phyloP scores from a whole-genome alignment of 2,329 filamentous ascomycete genomes.

The Apiospora rasikravindrae region DNA sequence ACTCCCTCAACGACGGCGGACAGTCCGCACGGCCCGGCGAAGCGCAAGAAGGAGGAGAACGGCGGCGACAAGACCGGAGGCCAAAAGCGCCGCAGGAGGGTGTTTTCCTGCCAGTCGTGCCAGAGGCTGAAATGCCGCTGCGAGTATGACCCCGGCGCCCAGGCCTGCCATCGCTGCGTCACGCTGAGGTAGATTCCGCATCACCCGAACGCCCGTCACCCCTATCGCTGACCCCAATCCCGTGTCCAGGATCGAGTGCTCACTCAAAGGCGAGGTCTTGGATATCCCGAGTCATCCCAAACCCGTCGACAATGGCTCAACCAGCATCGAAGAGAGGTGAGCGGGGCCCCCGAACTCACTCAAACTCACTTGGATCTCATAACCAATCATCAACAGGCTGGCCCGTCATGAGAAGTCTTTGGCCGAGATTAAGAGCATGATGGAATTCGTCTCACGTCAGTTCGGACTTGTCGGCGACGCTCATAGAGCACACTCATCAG shows the following conservation, averaged over 20 bases:
- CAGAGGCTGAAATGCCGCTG: constrained; percentile 27
- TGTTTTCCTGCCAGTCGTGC: constrained; percentile 27
- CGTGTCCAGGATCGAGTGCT: constrained; percentile 22
- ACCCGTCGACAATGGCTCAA: constrained; percentile 22
- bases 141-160: constrained; percentile 25
- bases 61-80: background rate
- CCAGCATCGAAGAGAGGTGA: constrained; percentile 24
- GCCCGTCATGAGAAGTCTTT: constrained; percentile 24
- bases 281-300: constrained; percentile 23
- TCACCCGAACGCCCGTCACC: background rate
- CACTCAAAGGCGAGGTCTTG: constrained; percentile 24
- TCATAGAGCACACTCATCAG: constrained; percentile 3
- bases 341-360: background rate
- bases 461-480: constrained; percentile 22
- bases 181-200: constrained; percentile 22
- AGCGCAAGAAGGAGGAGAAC: constrained; percentile 23
- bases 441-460: constrained; percentile 24
- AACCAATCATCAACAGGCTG: constrained; percentile 13
- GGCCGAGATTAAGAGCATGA: constrained; percentile 24
- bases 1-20: background rate
- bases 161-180: constrained; percentile 26
- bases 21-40: background rate
- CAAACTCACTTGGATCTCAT: background rate
- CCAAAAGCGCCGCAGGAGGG: constrained; percentile 24
- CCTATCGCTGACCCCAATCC: background rate